Base-by-base conservation (phyloP, 345 rosid species). In the Citrus inodora region DNA sequence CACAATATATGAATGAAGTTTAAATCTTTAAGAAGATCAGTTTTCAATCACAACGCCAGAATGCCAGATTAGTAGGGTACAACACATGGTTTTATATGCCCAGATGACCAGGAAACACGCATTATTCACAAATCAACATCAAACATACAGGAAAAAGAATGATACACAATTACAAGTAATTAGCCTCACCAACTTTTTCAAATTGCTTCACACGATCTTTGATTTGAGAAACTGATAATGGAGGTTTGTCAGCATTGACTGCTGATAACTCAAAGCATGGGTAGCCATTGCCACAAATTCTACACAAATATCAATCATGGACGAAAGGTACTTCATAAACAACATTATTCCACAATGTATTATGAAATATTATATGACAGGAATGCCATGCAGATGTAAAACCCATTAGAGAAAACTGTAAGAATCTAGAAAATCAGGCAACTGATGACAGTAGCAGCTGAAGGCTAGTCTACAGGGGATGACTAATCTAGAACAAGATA, bases 221-320 rank as follows among this genome's bases (percentile, higher is more conserved):
- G 74, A 94, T 89, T 86, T 91, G 83, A 33, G 87, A 81, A 70
- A 91, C 84, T 38, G 93, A 86, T 68, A 94, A 83, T 3, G 97
- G 91, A 83, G 97, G 97, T 76, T 96, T 96, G 90, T 96, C 98
- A 2, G 99, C 98, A 88, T 92, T 96, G 76, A 96, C 80, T 25
- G 97, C 97, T 24, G 98, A 94, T 67, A 94, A 70, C 87, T 96
- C 98, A 61, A 96, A 96, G 86, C 99, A 92, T 35, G 97, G 97
- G 80, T 87, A 89, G 25, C 95, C 99, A 63, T 86, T 71, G 55
- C 92, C 88, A 76, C 78, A 82, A 38, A 88, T 81, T 73, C 99
- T 96, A 87, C 88, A 86, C 62, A 85, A 27, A 80, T 61, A 61
- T 51, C 53, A 67, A 61, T 28, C 61, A 73, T 32, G 79, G 82